Percentiles rank a stretch among this genome's conserved stretches.
phyloP scores from a whole-genome alignment of 2,329 filamentous ascomycete species.

The Chaetomium sp. region DNA sequence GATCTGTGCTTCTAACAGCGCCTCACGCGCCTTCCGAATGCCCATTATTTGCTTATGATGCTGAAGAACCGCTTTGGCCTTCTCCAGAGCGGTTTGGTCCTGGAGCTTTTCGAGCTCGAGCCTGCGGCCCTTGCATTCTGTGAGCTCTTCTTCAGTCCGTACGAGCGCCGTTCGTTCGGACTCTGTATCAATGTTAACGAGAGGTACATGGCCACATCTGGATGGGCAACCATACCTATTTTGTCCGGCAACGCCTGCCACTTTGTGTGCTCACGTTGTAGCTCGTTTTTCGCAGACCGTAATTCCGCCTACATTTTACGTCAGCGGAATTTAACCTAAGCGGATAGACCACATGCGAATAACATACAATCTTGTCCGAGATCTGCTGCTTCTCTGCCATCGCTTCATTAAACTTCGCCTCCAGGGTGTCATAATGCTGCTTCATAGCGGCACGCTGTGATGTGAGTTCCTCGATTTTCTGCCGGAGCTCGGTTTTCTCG shows the following conservation, averaged over 20 bases:
- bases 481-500: constrained; percentile 63
- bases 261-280: constrained; percentile 66
- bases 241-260: constrained; percentile 70
- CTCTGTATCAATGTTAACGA: constrained; percentile 31
- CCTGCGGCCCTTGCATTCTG: constrained; percentile 35
- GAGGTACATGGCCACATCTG: not conserved
- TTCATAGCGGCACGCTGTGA: constrained; percentile 43
- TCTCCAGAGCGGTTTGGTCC: constrained; percentile 59
- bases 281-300: constrained; percentile 63
- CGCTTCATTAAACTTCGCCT: constrained; percentile 45
- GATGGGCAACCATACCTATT: constrained; percentile 58
- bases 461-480: constrained; percentile 50
- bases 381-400: constrained; percentile 48
- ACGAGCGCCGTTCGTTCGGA: constrained; percentile 43
- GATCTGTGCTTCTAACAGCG: constrained; percentile 69
- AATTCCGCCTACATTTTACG: constrained; percentile 48
- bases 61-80: constrained; percentile 55
- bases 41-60: constrained; percentile 62
- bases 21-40: constrained; percentile 64
- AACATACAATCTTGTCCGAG: constrained; percentile 48
- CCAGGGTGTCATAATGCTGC: constrained; percentile 40
- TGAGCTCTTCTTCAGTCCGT: constrained; percentile 39
- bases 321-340: constrained; percentile 2
- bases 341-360: not conserved
- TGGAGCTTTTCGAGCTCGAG: constrained; percentile 42